phyloP scores from a whole-genome alignment of 148 eudicot genomes.

The Chenopodium formosanum region DNA sequence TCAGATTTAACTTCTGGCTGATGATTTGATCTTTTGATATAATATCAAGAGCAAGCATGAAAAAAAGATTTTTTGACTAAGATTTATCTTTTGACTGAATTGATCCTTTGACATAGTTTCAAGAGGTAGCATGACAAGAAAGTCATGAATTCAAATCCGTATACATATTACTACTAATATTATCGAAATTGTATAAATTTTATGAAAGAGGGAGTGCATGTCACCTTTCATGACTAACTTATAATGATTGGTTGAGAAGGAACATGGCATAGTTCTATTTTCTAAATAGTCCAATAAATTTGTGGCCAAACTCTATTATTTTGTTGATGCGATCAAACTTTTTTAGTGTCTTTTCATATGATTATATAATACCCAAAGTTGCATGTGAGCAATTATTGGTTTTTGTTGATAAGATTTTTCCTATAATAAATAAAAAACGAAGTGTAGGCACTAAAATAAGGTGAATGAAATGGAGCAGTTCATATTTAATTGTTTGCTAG shows the following conservation, averaged over 20 bases:
- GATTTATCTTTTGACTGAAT: no score
- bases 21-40: no score
- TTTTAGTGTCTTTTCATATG: no score
- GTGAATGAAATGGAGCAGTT: background rate
- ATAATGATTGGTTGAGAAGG: background rate
- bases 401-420: no score
- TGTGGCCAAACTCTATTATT: background rate
- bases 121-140: no score
- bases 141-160: no score
- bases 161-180: no score
- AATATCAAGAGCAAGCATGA: no score
- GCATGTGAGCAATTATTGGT: background rate
- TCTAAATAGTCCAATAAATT: background rate
- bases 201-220: background rate
- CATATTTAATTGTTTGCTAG: background rate
- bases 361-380: background rate
- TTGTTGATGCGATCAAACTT: background rate
- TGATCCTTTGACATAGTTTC: no score
- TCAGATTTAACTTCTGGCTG: no score
- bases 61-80: no score
- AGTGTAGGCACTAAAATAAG: background rate
- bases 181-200: no score
- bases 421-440: background rate
- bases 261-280: background rate
- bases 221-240: background rate